A percentile compares a stretch with the other conserved stretches of the same genome.
phyloP scores from a whole-genome alignment of 345 rosid species.

The Salix dunnii region DNA sequence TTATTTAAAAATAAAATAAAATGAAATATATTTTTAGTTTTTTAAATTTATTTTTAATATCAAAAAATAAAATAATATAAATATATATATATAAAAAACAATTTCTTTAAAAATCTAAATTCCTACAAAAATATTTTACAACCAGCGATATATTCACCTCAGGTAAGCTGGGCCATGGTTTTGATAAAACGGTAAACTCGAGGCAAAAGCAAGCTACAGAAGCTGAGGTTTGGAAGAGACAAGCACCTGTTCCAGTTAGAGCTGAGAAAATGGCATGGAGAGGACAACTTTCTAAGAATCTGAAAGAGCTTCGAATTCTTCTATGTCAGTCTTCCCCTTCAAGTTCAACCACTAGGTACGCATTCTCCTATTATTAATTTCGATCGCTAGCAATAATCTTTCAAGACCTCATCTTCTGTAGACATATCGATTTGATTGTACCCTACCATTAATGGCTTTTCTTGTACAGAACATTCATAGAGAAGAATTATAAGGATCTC shows the following conservation, averaged over 20 bases:
- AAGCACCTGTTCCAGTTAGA: not conserved
- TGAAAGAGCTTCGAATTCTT: constrained; percentile 32
- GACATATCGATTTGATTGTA: not conserved
- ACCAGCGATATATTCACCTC: no score
- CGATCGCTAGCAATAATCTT: not conserved
- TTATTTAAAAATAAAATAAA: no score
- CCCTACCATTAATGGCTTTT: not conserved
- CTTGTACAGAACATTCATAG: constrained; percentile 57
- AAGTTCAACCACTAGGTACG: constrained; percentile 27
- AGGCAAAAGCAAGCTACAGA: not conserved
- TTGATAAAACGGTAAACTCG: not conserved
- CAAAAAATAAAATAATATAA: no score
- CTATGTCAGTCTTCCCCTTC: constrained; percentile 31
- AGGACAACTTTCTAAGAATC: constrained; percentile 24
- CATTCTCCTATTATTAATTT: not conserved
- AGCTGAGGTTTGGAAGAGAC: not conserved
- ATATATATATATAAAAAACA: no score
- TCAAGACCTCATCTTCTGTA: not conserved
- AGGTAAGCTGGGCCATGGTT: no score
- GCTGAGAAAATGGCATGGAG: constrained; percentile 29
- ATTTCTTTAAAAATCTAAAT: no score
- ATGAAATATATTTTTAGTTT: no score
- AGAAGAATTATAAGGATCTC: constrained; percentile 79
- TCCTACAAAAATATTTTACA: no score
- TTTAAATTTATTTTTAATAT: no score